phyloP scores from a whole-genome alignment of 768 basidiomycete species.

The Scleroderma bovista region DNA sequence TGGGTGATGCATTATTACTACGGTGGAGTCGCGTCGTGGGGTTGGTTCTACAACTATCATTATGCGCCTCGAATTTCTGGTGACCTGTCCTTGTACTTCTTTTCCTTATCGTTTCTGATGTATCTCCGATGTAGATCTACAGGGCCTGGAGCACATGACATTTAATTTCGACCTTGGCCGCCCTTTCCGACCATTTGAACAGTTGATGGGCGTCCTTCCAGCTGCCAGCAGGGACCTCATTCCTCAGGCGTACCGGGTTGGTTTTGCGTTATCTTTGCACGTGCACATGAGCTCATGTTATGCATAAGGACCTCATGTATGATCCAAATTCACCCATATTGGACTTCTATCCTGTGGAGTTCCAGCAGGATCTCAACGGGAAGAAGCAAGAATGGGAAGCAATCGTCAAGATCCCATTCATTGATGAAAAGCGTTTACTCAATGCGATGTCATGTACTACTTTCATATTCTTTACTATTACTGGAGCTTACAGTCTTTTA shows the following conservation, averaged over 20 bases:
- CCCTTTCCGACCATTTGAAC: conserved; percentile 92
- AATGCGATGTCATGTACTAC: conserved; percentile 72
- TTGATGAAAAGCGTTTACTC: conserved; percentile 74
- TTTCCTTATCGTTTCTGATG: neutral
- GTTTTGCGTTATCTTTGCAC: neutral
- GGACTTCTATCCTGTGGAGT: conserved; percentile 91
- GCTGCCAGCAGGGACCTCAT: conserved; percentile 86
- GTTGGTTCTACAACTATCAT: conserved; percentile 99
- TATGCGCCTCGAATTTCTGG: conserved; percentile 96
- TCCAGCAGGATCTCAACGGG: conserved; percentile 92
- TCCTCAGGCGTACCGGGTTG: conserved; percentile 78
- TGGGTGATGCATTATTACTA: conserved; percentile 99
- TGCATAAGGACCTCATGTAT: conserved; percentile 78
- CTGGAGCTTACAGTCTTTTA: conserved; percentile 21
- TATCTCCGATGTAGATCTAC: conserved; percentile 40
- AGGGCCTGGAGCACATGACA: conserved; percentile 64
- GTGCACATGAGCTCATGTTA: neutral
- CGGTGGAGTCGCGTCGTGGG: conserved; percentile 94
- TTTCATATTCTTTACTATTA: neutral
- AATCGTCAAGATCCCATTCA: conserved; percentile 97
- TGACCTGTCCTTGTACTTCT: conserved; percentile 28
- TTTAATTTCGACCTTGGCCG: conserved; percentile 83
- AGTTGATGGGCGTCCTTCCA: conserved; percentile 97
- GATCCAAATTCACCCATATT: conserved; percentile 79
- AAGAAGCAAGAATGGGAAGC: conserved; percentile 99